Conservation (phyloP, 768 basidiomycete genomes). For the Tylopilus felleus region DNA sequence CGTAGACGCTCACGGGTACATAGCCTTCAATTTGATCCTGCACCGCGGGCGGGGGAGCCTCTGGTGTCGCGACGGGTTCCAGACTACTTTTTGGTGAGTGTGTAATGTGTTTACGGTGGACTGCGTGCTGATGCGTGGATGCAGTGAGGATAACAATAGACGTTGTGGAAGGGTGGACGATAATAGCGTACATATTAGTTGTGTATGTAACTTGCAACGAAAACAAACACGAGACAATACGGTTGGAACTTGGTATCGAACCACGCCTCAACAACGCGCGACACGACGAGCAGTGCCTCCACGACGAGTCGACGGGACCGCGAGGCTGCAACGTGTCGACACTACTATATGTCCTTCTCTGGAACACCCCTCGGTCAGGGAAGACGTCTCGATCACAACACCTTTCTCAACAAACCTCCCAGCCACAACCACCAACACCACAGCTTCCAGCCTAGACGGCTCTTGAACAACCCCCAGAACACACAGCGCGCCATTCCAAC, state of each 20-base stretch:
- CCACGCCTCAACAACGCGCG: constrained; percentile 6
- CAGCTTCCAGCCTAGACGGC: constrained; percentile 24
- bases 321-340: constrained; percentile 20
- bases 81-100: constrained; percentile 86
- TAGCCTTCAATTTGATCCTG: constrained; percentile 99
- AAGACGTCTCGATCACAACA: constrained; percentile 79
- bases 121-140: neutral
- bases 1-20: constrained; percentile 1
- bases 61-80: constrained; percentile 94
- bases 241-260: constrained; percentile 7
- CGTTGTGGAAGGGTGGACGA: neutral
- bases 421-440: constrained; percentile 32
- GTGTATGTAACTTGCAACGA: constrained; percentile 23
- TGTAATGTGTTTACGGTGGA: constrained; percentile 37
- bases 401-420: constrained; percentile 63
- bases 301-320: constrained; percentile 3
- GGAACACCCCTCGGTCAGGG: constrained; percentile 80
- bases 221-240: constrained; percentile 28
- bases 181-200: constrained; percentile 25
- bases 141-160: constrained; percentile 22
- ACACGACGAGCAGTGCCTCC: constrained; percentile 9
- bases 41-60: constrained; percentile 97
- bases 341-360: constrained; percentile 75
- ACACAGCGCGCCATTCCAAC: constrained; percentile 45
- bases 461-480: constrained; percentile 26